Base-by-base conservation (phyloP, 2,329 filamentous ascomycete genomes). In the Alternaria ethzedia region DNA sequence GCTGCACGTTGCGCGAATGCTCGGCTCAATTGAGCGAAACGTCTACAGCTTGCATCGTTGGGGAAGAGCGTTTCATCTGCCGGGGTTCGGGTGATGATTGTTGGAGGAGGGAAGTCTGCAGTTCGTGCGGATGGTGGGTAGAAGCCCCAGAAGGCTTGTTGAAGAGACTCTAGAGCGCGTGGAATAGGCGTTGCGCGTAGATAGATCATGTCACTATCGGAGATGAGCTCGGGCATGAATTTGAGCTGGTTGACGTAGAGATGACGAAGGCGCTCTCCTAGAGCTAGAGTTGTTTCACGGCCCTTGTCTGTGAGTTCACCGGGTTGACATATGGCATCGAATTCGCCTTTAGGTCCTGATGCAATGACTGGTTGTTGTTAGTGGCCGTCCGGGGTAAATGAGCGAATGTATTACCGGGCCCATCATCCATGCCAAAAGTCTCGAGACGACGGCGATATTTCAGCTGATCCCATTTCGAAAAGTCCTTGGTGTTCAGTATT, bases 391-490 rank as follows among this genome's bases (percentile, higher is more conserved):
- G 10, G 21, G n/a, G 13, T 12, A 12, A 13, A 15, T 2, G 10
- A 21, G 9, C 10, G n/a, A 5, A 10, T 12, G 8, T 13, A 6
- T 1, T 71, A 78, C 75, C 71, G 4, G 94, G 88, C n/a, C 74
- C 73, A 63, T 88, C 86, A 68, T 90, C 83, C 17, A 82, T 76
- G 4, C 90, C 91, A 78, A 97, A 96, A 0, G 91, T 91, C 81
- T 99, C 96, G 51, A 97, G 85, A 50, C 91, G 89, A 64, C 94
- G 88, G 70, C 89, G 83, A 81, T 88, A 91, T 70, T 86, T 83
- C 63, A 91, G 82, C 1, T 82, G 81, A 70, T 88, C 85, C 87
- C 87, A 90, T 56, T 81, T 76, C 36, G 80, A 83, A 63, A 81
- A 80, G 73, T 85, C 85, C 59, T 85, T 84, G 49, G 82, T 86